Percentiles rank a stretch among this genome's conserved stretches.
Conservation (phyloP, 192 early-diverging fungal species). For the Dimargaris verticillata region DNA sequence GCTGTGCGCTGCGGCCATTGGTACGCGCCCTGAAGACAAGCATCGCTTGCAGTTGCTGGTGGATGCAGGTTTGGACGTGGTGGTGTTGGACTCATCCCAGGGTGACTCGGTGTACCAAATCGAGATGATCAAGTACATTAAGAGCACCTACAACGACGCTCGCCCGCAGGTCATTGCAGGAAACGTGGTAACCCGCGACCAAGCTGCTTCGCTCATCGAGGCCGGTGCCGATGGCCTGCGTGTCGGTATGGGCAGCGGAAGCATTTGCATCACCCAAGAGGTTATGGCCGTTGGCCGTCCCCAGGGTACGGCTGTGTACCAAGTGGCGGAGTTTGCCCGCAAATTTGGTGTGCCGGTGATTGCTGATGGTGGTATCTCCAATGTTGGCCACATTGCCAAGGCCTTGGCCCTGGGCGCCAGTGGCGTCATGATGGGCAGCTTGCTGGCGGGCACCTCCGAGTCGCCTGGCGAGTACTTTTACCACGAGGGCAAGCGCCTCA, state of each 20-base stretch:
- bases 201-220: constrained; percentile 75
- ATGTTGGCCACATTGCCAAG: constrained; percentile 96
- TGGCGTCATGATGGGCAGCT: constrained; percentile 97
- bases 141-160: constrained; percentile 48
- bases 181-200: constrained; percentile 93
- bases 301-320: constrained; percentile 90
- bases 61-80: constrained; percentile 89
- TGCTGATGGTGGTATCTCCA: constrained; percentile 93
- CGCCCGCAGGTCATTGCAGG: constrained; percentile 82
- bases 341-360: constrained; percentile 90
- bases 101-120: constrained; percentile 89
- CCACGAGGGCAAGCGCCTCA: constrained; percentile 89
- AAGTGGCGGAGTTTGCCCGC: constrained; percentile 84
- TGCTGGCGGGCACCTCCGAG: constrained; percentile 89
- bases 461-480: constrained; percentile 97
- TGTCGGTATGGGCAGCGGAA: constrained; percentile 94
- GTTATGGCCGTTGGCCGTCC: constrained; percentile 98
- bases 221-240: constrained; percentile 91
- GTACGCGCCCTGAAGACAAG: constrained; percentile 79
- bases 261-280: constrained; percentile 97
- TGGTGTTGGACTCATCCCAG: constrained; percentile 91
- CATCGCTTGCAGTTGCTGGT: constrained; percentile 67
- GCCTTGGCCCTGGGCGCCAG: constrained; percentile 86
- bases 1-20: constrained; percentile 83
- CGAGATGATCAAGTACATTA: constrained; percentile 90